Conservation (phyloP, 2,329 filamentous ascomycete genomes). For the Aspergillus sp. region DNA sequence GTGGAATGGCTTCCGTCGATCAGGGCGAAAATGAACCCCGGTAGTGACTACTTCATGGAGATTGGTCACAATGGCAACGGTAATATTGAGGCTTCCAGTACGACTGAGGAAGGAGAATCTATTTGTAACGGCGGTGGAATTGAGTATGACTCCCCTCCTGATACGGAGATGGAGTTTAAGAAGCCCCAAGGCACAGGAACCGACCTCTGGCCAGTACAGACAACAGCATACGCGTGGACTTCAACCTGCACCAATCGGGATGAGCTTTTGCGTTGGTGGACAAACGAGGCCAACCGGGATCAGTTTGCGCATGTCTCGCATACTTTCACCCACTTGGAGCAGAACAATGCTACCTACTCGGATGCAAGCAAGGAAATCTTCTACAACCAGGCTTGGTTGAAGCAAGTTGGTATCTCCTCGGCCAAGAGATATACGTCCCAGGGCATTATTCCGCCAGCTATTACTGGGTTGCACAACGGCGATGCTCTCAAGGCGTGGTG, state of each 20-base stretch:
- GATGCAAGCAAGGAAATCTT: constrained; percentile 53
- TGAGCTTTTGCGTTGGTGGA: constrained; percentile 49
- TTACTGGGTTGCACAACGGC: constrained; percentile 59
- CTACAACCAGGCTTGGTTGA: constrained; percentile 56
- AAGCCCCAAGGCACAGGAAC: constrained; percentile 48
- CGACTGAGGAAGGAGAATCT: constrained; percentile 12
- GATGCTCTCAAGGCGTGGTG: constrained; percentile 55
- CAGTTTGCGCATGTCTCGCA: constrained; percentile 55
- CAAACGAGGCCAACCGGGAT: constrained; percentile 44
- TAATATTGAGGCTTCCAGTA: constrained; percentile 37
- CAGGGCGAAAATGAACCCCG: constrained; percentile 43
- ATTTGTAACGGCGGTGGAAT: constrained; percentile 35
- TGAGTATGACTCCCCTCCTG: constrained; percentile 40
- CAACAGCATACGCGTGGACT: constrained; percentile 45
- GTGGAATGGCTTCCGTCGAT: constrained; percentile 36
- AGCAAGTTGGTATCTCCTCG: constrained; percentile 45
- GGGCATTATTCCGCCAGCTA: constrained; percentile 57
- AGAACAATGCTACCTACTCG: constrained; percentile 55
- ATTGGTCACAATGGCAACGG: constrained; percentile 53
- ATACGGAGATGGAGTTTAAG: constrained; percentile 44
- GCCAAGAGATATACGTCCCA: constrained; percentile 45
- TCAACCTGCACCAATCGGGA: constrained; percentile 46
- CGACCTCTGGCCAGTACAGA: constrained; percentile 43
- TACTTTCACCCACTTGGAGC: constrained; percentile 54
- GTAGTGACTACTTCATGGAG: constrained; percentile 49